These are phyloP conservation scores for Paecilomyces dactylethromorphus DNA, from an alignment of 2,329 filamentous ascomycete species.

Conservation along the genomic window DNA sequence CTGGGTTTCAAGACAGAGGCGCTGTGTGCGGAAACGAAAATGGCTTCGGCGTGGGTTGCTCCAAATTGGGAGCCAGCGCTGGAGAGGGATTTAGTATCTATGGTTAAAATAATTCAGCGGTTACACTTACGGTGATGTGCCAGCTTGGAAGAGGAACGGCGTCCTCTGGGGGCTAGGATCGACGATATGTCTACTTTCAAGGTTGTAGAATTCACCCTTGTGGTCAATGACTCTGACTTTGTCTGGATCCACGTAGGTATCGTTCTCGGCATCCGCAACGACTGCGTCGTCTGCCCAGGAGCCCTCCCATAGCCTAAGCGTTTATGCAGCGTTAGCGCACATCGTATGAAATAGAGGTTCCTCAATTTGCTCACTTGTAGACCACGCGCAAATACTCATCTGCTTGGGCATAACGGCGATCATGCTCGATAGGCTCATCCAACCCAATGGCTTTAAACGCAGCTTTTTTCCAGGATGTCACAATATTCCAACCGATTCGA, in stretches of 20 bases:
- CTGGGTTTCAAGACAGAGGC: constrained; percentile 45
- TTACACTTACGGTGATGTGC: constrained; percentile 41
- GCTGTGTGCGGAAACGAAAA: constrained; percentile 53
- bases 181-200: constrained; percentile 43
- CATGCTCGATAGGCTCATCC: constrained; percentile 53
- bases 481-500: constrained; percentile 61
- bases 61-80: constrained; percentile 51
- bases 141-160: constrained; percentile 54
- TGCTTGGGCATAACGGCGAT: constrained; percentile 55
- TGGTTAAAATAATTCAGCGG: not conserved
- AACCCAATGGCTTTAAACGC: constrained; percentile 58
- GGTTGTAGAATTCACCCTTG: constrained; percentile 48
- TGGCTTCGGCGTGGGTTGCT: constrained; percentile 53
- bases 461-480: constrained; percentile 57
- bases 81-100: not conserved
- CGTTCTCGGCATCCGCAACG: constrained; percentile 45
- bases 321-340: not conserved
- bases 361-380: constrained; percentile 46
- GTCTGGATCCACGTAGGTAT: constrained; percentile 53
- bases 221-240: constrained; percentile 57
- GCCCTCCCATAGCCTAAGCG: constrained; percentile 44
- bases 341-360: not conserved
- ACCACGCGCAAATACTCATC: constrained; percentile 57
- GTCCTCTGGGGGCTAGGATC: constrained; percentile 53
- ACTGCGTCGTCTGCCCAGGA: constrained; percentile 56